Evolutionary conservation across 176 grass and related monocot species (phyloP).

Genomic region (Pharus latifolius): DNA sequence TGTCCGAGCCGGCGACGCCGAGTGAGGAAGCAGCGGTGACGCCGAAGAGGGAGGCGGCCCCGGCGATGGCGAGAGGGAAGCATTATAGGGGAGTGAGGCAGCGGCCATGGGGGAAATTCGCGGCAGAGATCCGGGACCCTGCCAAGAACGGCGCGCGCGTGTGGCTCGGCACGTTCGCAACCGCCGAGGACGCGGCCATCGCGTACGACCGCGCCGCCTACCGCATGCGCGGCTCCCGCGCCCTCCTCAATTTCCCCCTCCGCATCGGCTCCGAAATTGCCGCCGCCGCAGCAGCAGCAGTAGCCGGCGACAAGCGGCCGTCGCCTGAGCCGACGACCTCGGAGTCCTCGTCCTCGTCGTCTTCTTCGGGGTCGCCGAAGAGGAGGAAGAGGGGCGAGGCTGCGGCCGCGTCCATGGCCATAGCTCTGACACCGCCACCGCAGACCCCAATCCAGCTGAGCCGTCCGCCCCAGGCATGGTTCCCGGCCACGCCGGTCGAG

Average conservation of each 20-base stretch:
- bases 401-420: constrained; percentile 40
- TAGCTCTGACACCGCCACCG: constrained; percentile 14
- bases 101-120: constrained; percentile 97
- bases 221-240: constrained; percentile 95
- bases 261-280: constrained; percentile 57
- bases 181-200: constrained; percentile 78
- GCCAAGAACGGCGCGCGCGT: constrained; percentile 92
- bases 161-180: constrained; percentile 91
- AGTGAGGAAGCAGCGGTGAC: neutral
- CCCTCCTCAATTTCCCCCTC: constrained; percentile 95
- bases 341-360: constrained; percentile 16
- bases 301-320: constrained; percentile 33
- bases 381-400: constrained; percentile 59
- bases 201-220: constrained; percentile 89
- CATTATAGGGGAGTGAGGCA: constrained; percentile 83
- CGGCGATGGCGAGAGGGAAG: constrained; percentile 30
- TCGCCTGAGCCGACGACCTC: constrained; percentile 32
- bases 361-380: constrained; percentile 32
- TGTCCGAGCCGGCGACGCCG: neutral
- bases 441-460: neutral
- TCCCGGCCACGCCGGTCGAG: constrained; percentile 17
- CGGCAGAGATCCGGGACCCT: constrained; percentile 93
- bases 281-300: neutral
- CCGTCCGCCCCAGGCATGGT: constrained; percentile 33
- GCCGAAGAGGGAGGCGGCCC: neutral